Base-by-base conservation (phyloP, 2,329 filamentous ascomycete species). In the Phyllosticta citriasiana region DNA sequence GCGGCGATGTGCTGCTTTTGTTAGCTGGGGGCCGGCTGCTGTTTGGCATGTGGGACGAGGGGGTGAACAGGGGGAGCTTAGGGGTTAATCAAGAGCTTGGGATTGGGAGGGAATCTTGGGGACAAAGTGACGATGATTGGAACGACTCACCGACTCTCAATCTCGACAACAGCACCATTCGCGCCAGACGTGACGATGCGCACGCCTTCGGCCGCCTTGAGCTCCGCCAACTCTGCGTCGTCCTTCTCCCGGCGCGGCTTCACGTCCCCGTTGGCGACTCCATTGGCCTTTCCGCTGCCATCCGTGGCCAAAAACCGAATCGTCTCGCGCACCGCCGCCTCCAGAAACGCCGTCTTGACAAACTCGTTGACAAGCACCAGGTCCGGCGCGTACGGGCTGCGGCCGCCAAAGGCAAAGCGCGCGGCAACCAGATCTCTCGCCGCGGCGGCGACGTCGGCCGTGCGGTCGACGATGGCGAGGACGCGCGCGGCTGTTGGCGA, bases 341-440 rank as follows among this genome's bases (percentile, higher is more conserved):
- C 73, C 71, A 14, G 79, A 69, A 4, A 79, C 75, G 77, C 74
- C 60, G 80, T 76, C 71, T 82, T 81, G 3, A 78, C 74, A 62
- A 80, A 87, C 64, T 87, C 84, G 63, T 87, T 85, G n/a, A 88
- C 84, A 0, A 87, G 71, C 0, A 87, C 80, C 0, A 86, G 30
- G 66, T 87, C 84, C 0, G 85, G 85, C 0, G 83, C 80, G 66
- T 86, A 87, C 0, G 83, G 78, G 0, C 84, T 86, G 2, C 71
- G 74, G 2, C 84, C 84, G 1, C 79, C 74, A 30, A 84, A 82
- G 14, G 73, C 72, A 65, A 86, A 82, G 2, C 83, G 76, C 1
- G 84, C 82, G 0, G 72, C 73, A 0, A 81, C 77, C 0, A 87
- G 73, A 2, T 77, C 75, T 60, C 76, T 72, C 0, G 84, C 84